Conservation (phyloP, 345 rosid genomes). For the Dipteronia dyeriana region DNA sequence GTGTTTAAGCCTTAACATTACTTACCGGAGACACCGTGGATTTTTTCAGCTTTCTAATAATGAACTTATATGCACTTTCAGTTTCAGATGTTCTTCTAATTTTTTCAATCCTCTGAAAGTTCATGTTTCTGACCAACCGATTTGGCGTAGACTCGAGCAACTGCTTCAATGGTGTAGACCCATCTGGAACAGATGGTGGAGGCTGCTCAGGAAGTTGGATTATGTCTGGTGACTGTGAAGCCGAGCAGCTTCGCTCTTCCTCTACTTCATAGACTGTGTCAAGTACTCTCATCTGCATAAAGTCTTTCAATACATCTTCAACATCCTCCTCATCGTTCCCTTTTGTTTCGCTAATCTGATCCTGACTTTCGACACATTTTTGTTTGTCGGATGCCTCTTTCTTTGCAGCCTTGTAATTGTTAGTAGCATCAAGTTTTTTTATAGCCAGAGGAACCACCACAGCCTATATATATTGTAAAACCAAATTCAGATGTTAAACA, state of each 20-base stretch:
- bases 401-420: conserved; percentile 18
- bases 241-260: conserved; percentile 30
- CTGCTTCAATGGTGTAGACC: conserved; percentile 25
- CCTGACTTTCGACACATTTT: conserved; percentile 15
- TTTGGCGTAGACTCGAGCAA: conserved; percentile 24
- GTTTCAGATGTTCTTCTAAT: neutral
- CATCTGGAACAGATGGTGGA: conserved; percentile 10
- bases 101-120: conserved; percentile 26
- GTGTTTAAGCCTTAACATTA: neutral
- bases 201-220: conserved; percentile 17
- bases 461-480: conserved; percentile 6
- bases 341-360: conserved; percentile 9
- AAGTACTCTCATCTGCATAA: conserved; percentile 33
- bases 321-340: conserved; percentile 8
- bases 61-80: conserved; percentile 3
- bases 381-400: neutral
- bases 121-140: conserved; percentile 18
- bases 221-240: conserved; percentile 12
- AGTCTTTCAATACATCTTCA: conserved; percentile 30
- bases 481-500: conserved; percentile 4
- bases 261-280: conserved; percentile 29
- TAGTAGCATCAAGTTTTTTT: conserved; percentile 6
- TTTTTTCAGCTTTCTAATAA: conserved; percentile 21
- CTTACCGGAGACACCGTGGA: conserved; percentile 30
- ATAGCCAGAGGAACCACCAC: conserved; percentile 28